A percentile compares a stretch with the other conserved stretches of the same genome.
Conservation (phyloP, 1,284 basidiomycete genomes). For the Ustilago sp. region DNA sequence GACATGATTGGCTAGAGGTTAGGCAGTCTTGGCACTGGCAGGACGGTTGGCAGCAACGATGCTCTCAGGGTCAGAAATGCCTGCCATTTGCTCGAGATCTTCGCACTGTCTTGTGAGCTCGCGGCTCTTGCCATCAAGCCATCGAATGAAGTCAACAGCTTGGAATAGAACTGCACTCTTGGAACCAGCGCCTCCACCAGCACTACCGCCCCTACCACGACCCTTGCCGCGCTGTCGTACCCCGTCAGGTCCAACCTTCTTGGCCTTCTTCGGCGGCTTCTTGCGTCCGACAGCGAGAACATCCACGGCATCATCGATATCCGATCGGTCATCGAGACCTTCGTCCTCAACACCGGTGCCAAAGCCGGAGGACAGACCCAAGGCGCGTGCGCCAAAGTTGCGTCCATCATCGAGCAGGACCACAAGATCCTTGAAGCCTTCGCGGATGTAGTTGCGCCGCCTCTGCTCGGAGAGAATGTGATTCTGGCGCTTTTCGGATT, state of each 20-base stretch:
- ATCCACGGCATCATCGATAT: conserved; percentile 60
- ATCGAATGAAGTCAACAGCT: conserved; percentile 66
- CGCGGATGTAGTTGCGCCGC: conserved; percentile 66
- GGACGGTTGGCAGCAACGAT: conserved; percentile 40
- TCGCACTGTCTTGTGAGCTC: conserved; percentile 54
- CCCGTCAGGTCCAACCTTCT: conserved; percentile 49
- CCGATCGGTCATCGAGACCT: conserved; percentile 64
- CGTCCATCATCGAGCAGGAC: conserved; percentile 66
- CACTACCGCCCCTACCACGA: conserved; percentile 64
- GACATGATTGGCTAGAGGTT: neutral
- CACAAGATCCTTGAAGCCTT: conserved; percentile 67
- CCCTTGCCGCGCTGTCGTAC: conserved; percentile 62
- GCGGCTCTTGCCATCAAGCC: conserved; percentile 63
- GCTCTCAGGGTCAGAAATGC: conserved; percentile 35
- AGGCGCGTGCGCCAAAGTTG: conserved; percentile 63
- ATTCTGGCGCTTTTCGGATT: conserved; percentile 64
- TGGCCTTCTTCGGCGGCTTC: conserved; percentile 56
- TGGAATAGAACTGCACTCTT: conserved; percentile 68
- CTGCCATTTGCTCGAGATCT: conserved; percentile 53
- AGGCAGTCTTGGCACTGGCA: conserved; percentile 23
- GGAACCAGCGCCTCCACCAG: conserved; percentile 64
- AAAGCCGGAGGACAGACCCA: conserved; percentile 64
- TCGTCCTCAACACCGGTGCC: conserved; percentile 69
- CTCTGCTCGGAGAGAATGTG: conserved; percentile 67
- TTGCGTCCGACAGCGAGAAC: conserved; percentile 50